Conservation (phyloP, 768 basidiomycete genomes). For the Lentinula sp. region DNA sequence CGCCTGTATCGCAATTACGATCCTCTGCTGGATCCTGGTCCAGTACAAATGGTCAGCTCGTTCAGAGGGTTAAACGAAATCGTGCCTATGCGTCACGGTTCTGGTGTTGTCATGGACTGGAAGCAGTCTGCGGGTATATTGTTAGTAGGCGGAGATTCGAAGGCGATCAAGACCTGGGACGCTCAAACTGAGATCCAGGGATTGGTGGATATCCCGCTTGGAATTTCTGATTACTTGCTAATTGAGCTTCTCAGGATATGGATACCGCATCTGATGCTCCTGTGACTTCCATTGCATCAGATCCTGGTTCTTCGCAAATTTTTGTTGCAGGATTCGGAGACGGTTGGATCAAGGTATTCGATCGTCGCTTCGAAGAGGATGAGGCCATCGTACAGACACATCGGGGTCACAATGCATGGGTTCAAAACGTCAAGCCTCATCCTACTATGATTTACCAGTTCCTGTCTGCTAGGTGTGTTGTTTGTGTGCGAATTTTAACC, state of each 20-base stretch:
- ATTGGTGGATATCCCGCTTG: conserved; percentile 40
- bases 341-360: conserved; percentile 85
- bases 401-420: conserved; percentile 75
- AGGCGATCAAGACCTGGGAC: conserved; percentile 90
- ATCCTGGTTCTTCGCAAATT: conserved; percentile 66
- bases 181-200: conserved; percentile 81
- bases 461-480: conserved; percentile 75
- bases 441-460: conserved; percentile 63
- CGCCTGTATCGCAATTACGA: conserved; percentile 94
- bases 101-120: conserved; percentile 90
- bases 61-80: conserved; percentile 86
- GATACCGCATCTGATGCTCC: conserved; percentile 88
- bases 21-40: conserved; percentile 57
- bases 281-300: conserved; percentile 79
- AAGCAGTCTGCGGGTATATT: conserved; percentile 82
- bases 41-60: conserved; percentile 88
- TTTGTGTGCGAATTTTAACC: not conserved
- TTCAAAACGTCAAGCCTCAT: conserved; percentile 87
- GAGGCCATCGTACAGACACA: conserved; percentile 79
- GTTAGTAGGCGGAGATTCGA: conserved; percentile 88
- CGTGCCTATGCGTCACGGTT: conserved; percentile 66
- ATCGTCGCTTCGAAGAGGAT: conserved; percentile 80
- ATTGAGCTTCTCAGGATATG: conserved; percentile 54
- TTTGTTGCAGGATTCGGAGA: conserved; percentile 93
- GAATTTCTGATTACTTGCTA: not conserved